Percentiles rank a stretch among this genome's conserved stretches.
Conservation (phyloP, 352 stramenopile genomes). For the Phytophthora sp. region DNA sequence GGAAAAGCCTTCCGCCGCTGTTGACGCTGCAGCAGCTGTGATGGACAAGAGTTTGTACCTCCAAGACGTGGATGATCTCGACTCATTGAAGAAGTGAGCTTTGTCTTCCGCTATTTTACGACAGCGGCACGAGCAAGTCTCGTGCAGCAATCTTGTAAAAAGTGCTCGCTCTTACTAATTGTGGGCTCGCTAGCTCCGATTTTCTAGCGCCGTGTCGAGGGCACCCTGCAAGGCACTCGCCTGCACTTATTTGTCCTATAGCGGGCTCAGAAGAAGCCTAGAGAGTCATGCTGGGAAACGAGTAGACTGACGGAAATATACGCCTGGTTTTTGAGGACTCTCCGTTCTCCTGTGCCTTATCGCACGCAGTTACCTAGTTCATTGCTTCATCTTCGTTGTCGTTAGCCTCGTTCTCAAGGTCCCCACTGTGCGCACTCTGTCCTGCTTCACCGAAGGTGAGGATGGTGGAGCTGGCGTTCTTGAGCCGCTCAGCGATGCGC, state of each 20-base stretch:
- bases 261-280: constrained; percentile 25
- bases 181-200: constrained; percentile 10
- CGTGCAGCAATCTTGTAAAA: constrained; percentile 13
- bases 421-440: constrained; percentile 16
- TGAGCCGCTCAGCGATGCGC: constrained; percentile 43
- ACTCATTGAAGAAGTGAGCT: constrained; percentile 79
- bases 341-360: constrained; percentile 1
- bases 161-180: constrained; percentile 19
- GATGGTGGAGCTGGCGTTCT: constrained; percentile 65
- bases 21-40: constrained; percentile 64
- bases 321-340: constrained; percentile 25
- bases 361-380: constrained; percentile 19
- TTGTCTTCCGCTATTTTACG: constrained; percentile 1
- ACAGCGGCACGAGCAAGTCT: constrained; percentile 8
- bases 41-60: constrained; percentile 89
- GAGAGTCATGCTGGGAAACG: constrained; percentile 27
- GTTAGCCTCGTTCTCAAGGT: constrained; percentile 10
- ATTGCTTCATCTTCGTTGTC: constrained; percentile 26
- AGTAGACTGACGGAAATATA: constrained; percentile 34
- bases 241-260: constrained; percentile 28
- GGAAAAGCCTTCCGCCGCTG: constrained; percentile 40
- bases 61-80: constrained; percentile 77
- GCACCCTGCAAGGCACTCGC: constrained; percentile 8
- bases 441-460: constrained; percentile 49
- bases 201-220: constrained; percentile 17